Evolutionary conservation across 2,329 filamentous ascomycete genomes (phyloP), one percentile per base, ranked within the genome.

Genomic region (Hypoxylon sp.): DNA sequence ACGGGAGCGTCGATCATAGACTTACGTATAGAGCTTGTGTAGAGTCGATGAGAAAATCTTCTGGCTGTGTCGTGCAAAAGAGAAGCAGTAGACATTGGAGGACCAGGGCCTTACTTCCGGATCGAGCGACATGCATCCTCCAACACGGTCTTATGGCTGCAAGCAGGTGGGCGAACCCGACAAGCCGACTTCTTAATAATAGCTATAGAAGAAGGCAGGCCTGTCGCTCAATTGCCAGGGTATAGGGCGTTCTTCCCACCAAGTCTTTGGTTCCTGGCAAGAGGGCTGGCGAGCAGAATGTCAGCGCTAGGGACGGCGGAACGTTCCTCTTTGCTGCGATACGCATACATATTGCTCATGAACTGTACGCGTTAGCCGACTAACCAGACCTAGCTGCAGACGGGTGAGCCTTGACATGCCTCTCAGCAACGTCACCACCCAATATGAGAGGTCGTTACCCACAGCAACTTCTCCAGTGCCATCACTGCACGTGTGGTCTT

Each of bases 61-160:
- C 66, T 55, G 42, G 37, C 52, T 39, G n/a, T 60, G 69, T 65
- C 35, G 54, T 61, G 61, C 54, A 57, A 67, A 61, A 60, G 57
- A 64, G 69, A 69, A 24, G 57, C 58, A 59, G 58, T 65, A 68
- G 60, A 54, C 50, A 51, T 50, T 58, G 57, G 37, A 67, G 65
- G 55, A 17, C 60, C 66, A 65, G 66, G 63, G 69, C 48, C 54
- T 55, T 57, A 55, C 54, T 75, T 73, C 75, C 75, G 65, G 37
- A 75, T 75, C 63, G 65, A 71, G 75, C 74, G 72, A 75, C 74
- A 59, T 74, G 75, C 75, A 75, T 74, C 62, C 64, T 72, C 62
- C 65, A 67, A 65, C 65, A 63, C 62, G 54, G 63, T 71, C 50
- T 58, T 61, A 61, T 70, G 72, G 72, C 72, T 67, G 70, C 69